Conservation (phyloP, 176 grass and related monocot genomes). For the maize (Zea mays) region DNA sequence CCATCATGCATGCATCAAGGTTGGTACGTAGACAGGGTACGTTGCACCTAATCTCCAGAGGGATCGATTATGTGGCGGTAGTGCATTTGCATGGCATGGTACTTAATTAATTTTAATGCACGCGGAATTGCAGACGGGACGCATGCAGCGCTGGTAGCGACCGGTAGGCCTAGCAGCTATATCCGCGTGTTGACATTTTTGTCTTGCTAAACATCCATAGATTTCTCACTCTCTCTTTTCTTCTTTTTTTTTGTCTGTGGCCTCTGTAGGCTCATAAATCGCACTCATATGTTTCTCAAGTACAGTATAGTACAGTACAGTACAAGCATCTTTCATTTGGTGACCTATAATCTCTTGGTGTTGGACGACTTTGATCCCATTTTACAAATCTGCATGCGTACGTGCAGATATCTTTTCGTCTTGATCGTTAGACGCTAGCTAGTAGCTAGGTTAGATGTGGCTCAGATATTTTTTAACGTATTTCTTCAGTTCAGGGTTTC, state of each 20-base stretch:
- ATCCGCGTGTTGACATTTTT: too few species aligned
- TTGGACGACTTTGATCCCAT: background rate
- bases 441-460: background rate
- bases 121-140: too few species aligned
- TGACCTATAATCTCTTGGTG: constrained; percentile 25
- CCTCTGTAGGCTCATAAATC: background rate
- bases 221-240: too few species aligned
- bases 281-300: background rate
- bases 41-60: constrained; percentile 47
- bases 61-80: too few species aligned
- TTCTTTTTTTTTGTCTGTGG: background rate
- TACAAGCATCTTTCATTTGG: constrained; percentile 19
- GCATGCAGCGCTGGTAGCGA: too few species aligned
- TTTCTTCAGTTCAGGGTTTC: background rate
- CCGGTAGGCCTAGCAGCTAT: too few species aligned
- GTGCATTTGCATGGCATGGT: too few species aligned
- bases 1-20: background rate
- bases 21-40: constrained; percentile 1
- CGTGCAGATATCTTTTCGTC: background rate
- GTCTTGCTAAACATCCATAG: too few species aligned
- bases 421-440: background rate
- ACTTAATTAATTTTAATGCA: too few species aligned
- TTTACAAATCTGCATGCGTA: background rate
- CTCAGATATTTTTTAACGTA: background rate
- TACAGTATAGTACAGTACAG: background rate